A percentile compares a stretch with the other conserved stretches of the same genome.
phyloP scores from a whole-genome alignment of 176 grass and related monocot species.

The Cenchrus americanus region DNA sequence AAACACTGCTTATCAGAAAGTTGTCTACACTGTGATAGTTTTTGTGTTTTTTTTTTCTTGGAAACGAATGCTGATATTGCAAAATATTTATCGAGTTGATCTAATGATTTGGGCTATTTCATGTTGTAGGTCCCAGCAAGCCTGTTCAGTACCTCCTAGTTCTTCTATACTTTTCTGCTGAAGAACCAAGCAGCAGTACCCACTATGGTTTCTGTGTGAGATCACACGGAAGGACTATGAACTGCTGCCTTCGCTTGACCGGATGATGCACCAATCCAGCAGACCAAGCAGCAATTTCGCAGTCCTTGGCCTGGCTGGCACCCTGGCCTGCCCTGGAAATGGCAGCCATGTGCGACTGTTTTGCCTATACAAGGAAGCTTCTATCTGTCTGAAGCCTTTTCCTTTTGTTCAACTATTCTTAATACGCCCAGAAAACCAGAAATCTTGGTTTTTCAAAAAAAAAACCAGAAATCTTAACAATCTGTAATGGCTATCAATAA shows the following conservation, averaged over 20 bases:
- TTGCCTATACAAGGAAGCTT: not conserved
- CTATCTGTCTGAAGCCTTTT: not conserved
- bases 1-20: not conserved
- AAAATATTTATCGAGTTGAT: not conserved
- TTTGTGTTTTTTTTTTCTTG: not conserved
- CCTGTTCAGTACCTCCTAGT: conserved; percentile 64
- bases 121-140: conserved; percentile 72
- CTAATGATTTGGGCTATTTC: conserved; percentile 39
- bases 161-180: conserved; percentile 5
- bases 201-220: conserved; percentile 15
- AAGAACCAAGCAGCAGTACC: conserved; percentile 1
- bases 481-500: conserved; percentile 36
- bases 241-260: conserved; percentile 8
- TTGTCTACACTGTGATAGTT: not conserved
- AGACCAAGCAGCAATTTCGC: not conserved
- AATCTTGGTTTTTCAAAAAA: too few relatives aligned
- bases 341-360: not conserved
- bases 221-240: not conserved
- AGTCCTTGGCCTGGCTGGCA: not conserved
- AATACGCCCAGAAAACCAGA: conserved; percentile 19
- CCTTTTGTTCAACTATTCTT: conserved; percentile 22
- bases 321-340: not conserved
- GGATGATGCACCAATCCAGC: conserved; percentile 23
- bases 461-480: conserved; percentile 11
- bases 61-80: conserved; percentile 16